These are phyloP conservation scores for Sporothrix dimorphospora DNA, from an alignment of 2,329 filamentous ascomycete genomes.

Conservation along the genomic window DNA sequence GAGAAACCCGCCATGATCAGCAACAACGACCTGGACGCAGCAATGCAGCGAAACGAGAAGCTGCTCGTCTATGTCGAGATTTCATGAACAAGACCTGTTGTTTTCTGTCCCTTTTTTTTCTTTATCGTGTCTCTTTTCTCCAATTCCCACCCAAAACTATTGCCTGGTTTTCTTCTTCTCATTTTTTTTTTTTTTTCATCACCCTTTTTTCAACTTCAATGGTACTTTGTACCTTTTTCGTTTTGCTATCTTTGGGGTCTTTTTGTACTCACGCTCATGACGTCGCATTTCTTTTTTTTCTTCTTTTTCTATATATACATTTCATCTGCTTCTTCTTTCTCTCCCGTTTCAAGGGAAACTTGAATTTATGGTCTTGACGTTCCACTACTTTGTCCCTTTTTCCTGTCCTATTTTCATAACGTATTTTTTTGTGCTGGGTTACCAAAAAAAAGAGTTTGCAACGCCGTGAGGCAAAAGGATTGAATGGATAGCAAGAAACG, in stretches of 20 bases:
- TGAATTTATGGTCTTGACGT: background rate
- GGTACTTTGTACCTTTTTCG: background rate
- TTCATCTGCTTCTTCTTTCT: background rate
- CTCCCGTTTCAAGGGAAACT: background rate
- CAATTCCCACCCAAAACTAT: background rate
- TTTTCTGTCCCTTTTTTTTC: background rate
- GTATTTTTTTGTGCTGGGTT: constrained; percentile 4
- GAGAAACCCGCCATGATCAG: constrained; percentile 75
- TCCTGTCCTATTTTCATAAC: background rate
- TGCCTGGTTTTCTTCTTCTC: background rate
- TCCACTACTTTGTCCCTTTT: background rate
- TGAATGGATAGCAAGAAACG: background rate
- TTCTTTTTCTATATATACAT: background rate
- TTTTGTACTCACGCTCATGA: constrained; percentile 4
- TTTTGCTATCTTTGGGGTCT: background rate
- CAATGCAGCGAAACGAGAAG: constrained; percentile 84
- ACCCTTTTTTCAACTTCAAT: background rate
- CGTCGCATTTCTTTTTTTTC: background rate
- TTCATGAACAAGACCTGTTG: constrained; percentile 40
- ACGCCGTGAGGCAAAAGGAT: constrained; percentile 16
- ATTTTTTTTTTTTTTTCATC: background rate
- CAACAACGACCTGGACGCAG: constrained; percentile 79
- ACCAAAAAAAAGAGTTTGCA: constrained; percentile 1
- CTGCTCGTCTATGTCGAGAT: constrained; percentile 73
- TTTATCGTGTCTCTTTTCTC: background rate